A percentile compares a stretch with the other conserved stretches of the same genome.
These are phyloP conservation scores for Eimeria acervulina DNA, from an alignment of 169 alveolate species.

Conservation along the genomic window DNA sequence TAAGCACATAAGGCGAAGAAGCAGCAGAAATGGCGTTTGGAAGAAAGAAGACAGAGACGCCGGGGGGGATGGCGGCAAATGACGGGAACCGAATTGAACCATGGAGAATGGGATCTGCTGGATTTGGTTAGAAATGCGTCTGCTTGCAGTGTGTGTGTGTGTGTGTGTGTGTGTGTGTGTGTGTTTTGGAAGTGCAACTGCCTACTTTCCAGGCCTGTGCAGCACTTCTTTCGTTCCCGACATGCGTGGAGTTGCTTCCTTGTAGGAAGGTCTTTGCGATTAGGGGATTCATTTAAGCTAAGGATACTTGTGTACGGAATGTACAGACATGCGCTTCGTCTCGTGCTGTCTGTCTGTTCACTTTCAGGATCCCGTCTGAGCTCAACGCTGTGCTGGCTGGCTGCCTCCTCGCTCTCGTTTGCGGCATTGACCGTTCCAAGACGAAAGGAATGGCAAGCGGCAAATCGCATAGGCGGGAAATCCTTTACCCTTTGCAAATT, in stretches of 20 bases:
- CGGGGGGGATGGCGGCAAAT: not conserved
- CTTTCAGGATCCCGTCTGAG: slow-evolving; percentile 42
- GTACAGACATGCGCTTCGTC: not conserved
- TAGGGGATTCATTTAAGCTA: not conserved
- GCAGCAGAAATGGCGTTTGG: slow-evolving; percentile 19
- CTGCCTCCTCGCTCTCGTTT: slow-evolving; percentile 29
- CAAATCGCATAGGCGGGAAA: not conserved
- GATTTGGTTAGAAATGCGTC: slow-evolving; percentile 11
- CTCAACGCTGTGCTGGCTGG: slow-evolving; percentile 48
- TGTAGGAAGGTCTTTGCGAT: not conserved
- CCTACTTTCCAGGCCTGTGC: not conserved
- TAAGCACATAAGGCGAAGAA: not conserved
- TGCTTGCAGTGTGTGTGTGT: not conserved
- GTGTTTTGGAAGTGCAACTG: not conserved
- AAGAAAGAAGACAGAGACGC: slow-evolving; percentile 6
- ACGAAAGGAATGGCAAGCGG: slow-evolving; percentile 67
- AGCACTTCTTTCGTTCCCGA: not conserved
- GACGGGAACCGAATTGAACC: not conserved
- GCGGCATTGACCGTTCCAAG: slow-evolving; percentile 67
- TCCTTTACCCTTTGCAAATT: not conserved
- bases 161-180: not conserved
- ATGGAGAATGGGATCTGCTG: slow-evolving; percentile 50
- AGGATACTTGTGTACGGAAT: not conserved
- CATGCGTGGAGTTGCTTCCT: not conserved
- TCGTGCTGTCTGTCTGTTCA: not conserved